Evolutionary conservation across 192 early-diverging fungal genomes (phyloP).

Genomic region (Coemansia sp.): DNA sequence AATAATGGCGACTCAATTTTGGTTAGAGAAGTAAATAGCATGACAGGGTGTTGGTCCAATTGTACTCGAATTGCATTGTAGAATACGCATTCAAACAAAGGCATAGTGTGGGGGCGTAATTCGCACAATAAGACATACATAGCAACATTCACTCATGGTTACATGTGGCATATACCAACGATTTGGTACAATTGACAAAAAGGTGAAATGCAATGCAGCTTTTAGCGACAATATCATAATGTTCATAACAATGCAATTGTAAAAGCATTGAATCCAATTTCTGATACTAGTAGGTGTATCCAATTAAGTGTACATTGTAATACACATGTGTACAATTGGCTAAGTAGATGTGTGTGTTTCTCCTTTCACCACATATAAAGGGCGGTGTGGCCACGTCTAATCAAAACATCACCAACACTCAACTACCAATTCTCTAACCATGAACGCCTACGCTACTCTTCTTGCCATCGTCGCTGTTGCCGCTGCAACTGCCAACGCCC

Average conservation of each 20-base stretch:
- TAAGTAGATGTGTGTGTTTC: background rate
- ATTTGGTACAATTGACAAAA: background rate
- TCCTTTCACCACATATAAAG: background rate
- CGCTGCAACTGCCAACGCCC: constrained; percentile 19
- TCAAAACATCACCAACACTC: constrained; percentile 3
- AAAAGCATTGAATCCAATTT: background rate
- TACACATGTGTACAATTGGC: background rate
- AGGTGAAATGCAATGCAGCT: no score
- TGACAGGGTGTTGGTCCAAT: background rate
- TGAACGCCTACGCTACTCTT: constrained; percentile 22
- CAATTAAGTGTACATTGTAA: no score
- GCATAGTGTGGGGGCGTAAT: background rate
- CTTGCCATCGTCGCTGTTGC: constrained; percentile 18
- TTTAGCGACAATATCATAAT: background rate
- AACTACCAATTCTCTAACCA: background rate
- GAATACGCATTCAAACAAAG: background rate
- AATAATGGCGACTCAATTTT: background rate
- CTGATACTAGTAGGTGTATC: background rate
- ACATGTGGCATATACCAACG: background rate
- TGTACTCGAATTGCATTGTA: background rate
- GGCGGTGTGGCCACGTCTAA: background rate
- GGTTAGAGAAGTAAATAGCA: background rate
- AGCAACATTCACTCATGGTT: background rate
- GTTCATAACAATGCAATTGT: background rate
- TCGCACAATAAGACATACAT: background rate